Evolutionary conservation across 768 basidiomycete genomes (phyloP).

Genomic region (Boletus tylopilopsis): DNA sequence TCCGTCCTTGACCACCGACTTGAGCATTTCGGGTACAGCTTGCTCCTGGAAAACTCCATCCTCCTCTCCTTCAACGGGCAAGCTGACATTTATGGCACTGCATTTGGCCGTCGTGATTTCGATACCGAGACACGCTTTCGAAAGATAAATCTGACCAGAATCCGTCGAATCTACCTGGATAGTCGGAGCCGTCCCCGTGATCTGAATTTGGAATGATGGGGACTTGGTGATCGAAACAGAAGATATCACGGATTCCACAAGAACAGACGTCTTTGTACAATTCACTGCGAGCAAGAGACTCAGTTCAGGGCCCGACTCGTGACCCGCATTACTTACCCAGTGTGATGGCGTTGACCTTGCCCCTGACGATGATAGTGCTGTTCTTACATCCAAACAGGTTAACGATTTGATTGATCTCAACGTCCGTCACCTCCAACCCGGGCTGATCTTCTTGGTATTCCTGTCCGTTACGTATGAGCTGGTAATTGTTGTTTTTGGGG

Average conservation of each 20-base stretch:
- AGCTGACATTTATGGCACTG: constrained; percentile 84
- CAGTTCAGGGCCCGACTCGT: background rate
- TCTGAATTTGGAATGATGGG: constrained; percentile 90
- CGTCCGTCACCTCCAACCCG: constrained; percentile 67
- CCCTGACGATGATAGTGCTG: constrained; percentile 75
- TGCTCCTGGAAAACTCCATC: constrained; percentile 90
- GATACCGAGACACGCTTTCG: constrained; percentile 68
- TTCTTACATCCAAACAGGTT: constrained; percentile 92
- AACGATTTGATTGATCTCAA: constrained; percentile 76
- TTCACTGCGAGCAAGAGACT: constrained; percentile 52
- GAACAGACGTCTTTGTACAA: constrained; percentile 81
- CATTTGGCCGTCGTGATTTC: constrained; percentile 96
- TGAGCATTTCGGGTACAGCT: constrained; percentile 94
- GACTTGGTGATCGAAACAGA: constrained; percentile 85
- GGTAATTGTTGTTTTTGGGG: background rate
- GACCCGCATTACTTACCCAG: constrained; percentile 50
- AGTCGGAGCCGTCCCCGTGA: constrained; percentile 87
- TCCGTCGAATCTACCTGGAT: constrained; percentile 94
- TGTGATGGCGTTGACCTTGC: constrained; percentile 93
- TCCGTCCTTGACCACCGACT: constrained; percentile 73
- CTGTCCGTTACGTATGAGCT: constrained; percentile 37
- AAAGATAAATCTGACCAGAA: constrained; percentile 92
- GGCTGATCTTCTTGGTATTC: constrained; percentile 89
- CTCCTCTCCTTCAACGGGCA: constrained; percentile 85
- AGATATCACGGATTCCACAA: constrained; percentile 92